Base-by-base conservation (phyloP, 2,329 filamentous ascomycete genomes). In the Aspergillus ruber region DNA sequence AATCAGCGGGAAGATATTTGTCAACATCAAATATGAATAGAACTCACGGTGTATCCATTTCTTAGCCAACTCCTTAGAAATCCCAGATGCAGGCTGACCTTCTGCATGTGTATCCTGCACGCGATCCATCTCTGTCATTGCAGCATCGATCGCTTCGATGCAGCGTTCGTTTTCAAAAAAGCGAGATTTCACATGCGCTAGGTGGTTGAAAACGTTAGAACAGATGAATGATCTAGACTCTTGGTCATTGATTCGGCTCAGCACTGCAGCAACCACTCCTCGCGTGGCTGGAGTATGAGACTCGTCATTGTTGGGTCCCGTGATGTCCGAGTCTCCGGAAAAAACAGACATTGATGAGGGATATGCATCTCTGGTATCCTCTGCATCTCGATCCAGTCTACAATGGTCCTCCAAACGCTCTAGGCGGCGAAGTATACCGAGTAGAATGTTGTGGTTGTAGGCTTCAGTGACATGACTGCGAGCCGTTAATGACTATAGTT, bases 371-470 rank as follows among this genome's bases (percentile, higher is more conserved):
- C 40, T n/a, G 5, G 32, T 12, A 8, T 44, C 35, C 2, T 29
- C 42, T 6, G 18, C 2, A 27, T 29, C 9, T 12, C 25, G 25
- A 5, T 12, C 10, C 10, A 29, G 25, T 12, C 25, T 33, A 46
- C 53, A 54, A 18, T 54, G 53, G 5, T 54, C 50, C 18, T 56
- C 53, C 3, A 56, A 27, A 6, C 53, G 51, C 13, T 54, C 46
- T 1, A 56, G 44, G 15, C 53, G 51, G 6, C 27, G 17, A 15
- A 56, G 42, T 6, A 56, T 51, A 12, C 48, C 32, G 5, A 33
- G 15, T 3, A 56, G 47, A n/a, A 54, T 17, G 12, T 47, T 18
- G 12, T 47, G 52, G 13, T 56, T 46, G 2, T 44, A 12, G 4
- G 38, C 13, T 13, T 29, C 38, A 21, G 45, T 44, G 20, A 6